These are phyloP conservation scores for Hypoxylon sp. DNA, from an alignment of 2,329 filamentous ascomycete genomes.

Conservation along the genomic window DNA sequence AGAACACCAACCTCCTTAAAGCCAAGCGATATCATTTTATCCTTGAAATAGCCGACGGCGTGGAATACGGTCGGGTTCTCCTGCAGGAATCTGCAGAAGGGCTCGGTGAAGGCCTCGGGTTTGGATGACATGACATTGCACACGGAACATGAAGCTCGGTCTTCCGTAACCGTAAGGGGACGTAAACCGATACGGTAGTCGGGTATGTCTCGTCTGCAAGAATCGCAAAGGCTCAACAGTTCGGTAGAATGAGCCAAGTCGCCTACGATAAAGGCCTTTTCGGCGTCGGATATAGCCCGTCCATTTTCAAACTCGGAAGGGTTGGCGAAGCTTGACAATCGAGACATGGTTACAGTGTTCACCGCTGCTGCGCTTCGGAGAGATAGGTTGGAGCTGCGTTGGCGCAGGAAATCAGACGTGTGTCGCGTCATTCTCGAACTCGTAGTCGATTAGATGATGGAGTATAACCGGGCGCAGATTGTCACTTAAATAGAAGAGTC, in stretches of 20 bases:
- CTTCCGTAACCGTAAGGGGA: constrained; percentile 39
- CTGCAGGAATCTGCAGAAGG: constrained; percentile 89
- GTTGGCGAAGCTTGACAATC: constrained; percentile 53
- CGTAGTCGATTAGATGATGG: not conserved
- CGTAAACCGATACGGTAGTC: constrained; percentile 51
- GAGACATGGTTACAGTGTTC: constrained; percentile 48
- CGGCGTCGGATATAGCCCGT: constrained; percentile 45
- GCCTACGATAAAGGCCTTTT: constrained; percentile 51
- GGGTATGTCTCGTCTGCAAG: constrained; percentile 50
- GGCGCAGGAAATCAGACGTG: constrained; percentile 61
- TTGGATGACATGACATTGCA: constrained; percentile 51
- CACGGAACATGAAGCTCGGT: constrained; percentile 43
- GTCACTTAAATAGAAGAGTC: constrained; percentile 10
- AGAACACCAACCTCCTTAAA: constrained; percentile 76
- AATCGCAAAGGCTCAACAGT: constrained; percentile 46
- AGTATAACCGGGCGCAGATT: not conserved
- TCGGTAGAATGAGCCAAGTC: constrained; percentile 38
- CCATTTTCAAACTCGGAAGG: constrained; percentile 48
- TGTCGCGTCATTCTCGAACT: constrained; percentile 61
- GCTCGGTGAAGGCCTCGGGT: constrained; percentile 80
- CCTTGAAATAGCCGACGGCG: constrained; percentile 83
- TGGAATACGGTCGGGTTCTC: constrained; percentile 96
- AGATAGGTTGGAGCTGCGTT: constrained; percentile 62
- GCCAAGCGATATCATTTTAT: constrained; percentile 78
- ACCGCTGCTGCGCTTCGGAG: constrained; percentile 60